These are phyloP conservation scores for Monoraphidium neglectum DNA, from an alignment of 139 green algal species.

Conservation along the genomic window DNA sequence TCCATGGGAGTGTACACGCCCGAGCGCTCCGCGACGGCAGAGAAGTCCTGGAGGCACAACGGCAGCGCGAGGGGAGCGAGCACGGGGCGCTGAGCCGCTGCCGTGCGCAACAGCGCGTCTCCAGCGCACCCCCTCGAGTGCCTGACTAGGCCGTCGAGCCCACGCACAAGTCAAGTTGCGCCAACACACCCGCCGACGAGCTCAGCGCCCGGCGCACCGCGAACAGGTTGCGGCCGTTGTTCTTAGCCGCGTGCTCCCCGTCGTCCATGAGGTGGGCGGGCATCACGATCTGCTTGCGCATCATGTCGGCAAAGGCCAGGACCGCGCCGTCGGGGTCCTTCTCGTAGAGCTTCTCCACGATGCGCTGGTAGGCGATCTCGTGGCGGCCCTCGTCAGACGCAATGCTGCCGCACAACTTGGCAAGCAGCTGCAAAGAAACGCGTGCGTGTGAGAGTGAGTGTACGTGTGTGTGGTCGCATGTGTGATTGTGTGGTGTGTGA, in stretches of 20 bases:
- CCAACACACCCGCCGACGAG: background rate
- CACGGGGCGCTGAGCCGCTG: background rate
- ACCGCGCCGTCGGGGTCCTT: slow-evolving; percentile 88
- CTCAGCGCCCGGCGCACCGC: slow-evolving; percentile 41
- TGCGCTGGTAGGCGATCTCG: slow-evolving; percentile 92
- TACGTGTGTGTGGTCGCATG: too few relatives aligned
- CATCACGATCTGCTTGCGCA: slow-evolving; percentile 99
- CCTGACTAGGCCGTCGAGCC: too few relatives aligned
- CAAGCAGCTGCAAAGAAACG: slow-evolving; percentile 47
- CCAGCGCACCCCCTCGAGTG: background rate
- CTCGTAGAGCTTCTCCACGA: slow-evolving; percentile 92
- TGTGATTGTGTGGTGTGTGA: too few relatives aligned
- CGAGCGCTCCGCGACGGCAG: slow-evolving; percentile 87
- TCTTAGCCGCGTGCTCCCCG: slow-evolving; percentile 69
- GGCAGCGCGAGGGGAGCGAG: background rate
- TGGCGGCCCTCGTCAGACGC: slow-evolving; percentile 95
- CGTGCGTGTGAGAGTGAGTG: too few relatives aligned
- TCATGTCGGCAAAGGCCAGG: slow-evolving; percentile 97
- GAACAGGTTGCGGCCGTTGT: slow-evolving; percentile 82
- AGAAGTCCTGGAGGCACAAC: slow-evolving; percentile 81
- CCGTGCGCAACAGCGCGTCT: background rate
- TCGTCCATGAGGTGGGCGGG: slow-evolving; percentile 97
- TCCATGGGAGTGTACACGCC: slow-evolving; percentile 86
- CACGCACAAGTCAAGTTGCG: background rate
- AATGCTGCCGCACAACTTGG: slow-evolving; percentile 91